phyloP scores from a whole-genome alignment of 192 early-diverging fungal species.

The Phycomyces blakesleeanus region DNA sequence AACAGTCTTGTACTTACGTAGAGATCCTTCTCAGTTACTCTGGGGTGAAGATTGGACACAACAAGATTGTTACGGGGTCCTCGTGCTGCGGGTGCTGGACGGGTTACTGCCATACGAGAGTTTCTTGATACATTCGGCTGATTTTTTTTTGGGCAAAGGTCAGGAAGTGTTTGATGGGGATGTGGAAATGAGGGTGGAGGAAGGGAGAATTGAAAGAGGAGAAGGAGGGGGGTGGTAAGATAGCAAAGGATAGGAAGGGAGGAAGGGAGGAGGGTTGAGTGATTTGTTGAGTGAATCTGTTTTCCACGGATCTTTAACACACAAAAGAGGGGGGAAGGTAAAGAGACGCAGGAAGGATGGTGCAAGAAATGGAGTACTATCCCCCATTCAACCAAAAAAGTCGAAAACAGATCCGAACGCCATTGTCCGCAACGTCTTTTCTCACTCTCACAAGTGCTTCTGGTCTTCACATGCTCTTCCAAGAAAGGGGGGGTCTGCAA shows the following conservation, averaged over 20 bases:
- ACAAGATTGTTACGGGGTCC: slow-evolving; percentile 3
- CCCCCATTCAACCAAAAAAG: too few relatives aligned
- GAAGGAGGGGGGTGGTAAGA: too few relatives aligned
- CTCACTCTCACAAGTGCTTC: too few relatives aligned
- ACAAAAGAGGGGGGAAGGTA: not conserved
- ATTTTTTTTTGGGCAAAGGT: not conserved
- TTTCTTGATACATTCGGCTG: not conserved
- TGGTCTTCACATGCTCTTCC: not conserved
- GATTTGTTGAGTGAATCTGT: slow-evolving; percentile 5
- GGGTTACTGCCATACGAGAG: not conserved
- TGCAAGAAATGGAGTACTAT: too few relatives aligned
- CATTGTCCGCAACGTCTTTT: too few relatives aligned
- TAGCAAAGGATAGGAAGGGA: too few relatives aligned
- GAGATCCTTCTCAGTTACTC: slow-evolving; percentile 55
- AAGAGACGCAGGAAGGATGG: not conserved
- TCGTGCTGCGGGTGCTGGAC: not conserved
- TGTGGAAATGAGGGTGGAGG: too few relatives aligned
- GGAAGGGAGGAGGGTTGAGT: too few relatives aligned
- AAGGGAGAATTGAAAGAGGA: too few relatives aligned
- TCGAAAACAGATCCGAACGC: too few relatives aligned
- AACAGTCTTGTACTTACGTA: slow-evolving; percentile 36
- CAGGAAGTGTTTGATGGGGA: not conserved
- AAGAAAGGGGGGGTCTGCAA: slow-evolving; percentile 4
- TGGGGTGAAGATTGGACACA: slow-evolving; percentile 46
- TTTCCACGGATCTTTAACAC: slow-evolving; percentile 14